Conservation (phyloP, 1,139 yeast species). For the Saccharomyces hybrid region DNA sequence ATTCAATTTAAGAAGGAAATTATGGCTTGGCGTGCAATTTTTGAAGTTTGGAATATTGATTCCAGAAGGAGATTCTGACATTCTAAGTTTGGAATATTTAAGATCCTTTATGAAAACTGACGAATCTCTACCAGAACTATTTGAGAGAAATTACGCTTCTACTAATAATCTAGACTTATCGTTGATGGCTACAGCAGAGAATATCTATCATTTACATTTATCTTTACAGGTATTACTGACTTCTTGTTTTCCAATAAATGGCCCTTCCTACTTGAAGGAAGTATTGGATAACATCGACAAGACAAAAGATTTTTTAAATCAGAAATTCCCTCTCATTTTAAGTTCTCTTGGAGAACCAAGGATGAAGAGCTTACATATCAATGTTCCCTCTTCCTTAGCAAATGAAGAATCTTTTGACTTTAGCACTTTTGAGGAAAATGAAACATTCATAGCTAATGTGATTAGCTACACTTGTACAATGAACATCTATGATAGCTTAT, state of each 20-base stretch:
- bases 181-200: slow-evolving; percentile 11
- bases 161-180: slow-evolving; percentile 7
- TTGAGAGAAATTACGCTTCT: slow-evolving; percentile 2
- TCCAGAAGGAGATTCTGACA: slow-evolving; percentile 11
- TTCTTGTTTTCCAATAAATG: slow-evolving; percentile 4
- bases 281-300: slow-evolving; percentile 10
- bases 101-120: slow-evolving; percentile 7
- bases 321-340: background rate
- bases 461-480: slow-evolving; percentile 8
- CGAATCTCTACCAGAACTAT: slow-evolving; percentile 1
- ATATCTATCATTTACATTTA: slow-evolving; percentile 15
- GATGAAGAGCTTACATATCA: slow-evolving; percentile 3
- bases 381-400: background rate
- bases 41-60: slow-evolving; percentile 11
- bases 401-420: background rate
- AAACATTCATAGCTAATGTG: slow-evolving; percentile 11
- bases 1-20: slow-evolving; percentile 11
- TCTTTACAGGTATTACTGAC: slow-evolving; percentile 9
- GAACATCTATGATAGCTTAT: slow-evolving; percentile 7
- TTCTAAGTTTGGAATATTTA: slow-evolving; percentile 8
- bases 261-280: slow-evolving; percentile 5
- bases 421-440: slow-evolving; percentile 5
- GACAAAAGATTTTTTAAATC: slow-evolving; percentile 1
- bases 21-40: slow-evolving; percentile 20
- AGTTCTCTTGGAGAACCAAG: slow-evolving; percentile 2